A percentile compares a stretch with the other conserved stretches of the same genome.
Conservation (phyloP, 306 rosid genomes). For the Psophocarpus tetragonolobus region DNA sequence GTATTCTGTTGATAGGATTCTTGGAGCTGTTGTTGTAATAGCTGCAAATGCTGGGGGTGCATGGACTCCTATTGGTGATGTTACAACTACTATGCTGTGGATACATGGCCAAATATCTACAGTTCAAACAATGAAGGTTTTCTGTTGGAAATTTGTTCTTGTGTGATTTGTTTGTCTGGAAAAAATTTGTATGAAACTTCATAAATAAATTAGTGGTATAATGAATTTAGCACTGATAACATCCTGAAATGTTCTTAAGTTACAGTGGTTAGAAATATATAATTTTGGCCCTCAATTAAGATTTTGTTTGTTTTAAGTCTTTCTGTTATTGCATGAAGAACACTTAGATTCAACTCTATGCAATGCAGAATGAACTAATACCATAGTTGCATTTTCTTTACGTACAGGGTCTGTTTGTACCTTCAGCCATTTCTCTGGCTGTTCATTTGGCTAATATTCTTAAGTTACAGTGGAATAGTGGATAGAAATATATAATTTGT, state of each 20-base stretch:
- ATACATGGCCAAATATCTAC: slow-evolving; percentile 95
- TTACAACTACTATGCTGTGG: slow-evolving; percentile 98
- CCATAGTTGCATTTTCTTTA: slow-evolving; percentile 27
- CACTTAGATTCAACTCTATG: slow-evolving; percentile 15
- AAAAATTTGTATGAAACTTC: background rate
- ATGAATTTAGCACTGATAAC: slow-evolving; percentile 4
- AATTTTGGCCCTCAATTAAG: slow-evolving; percentile 2
- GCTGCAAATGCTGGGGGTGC: slow-evolving; percentile 99
- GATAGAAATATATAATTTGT: background rate
- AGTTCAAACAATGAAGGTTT: slow-evolving; percentile 75
- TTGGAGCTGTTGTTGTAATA: slow-evolving; percentile 94
- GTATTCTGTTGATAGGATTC: slow-evolving; percentile 67
- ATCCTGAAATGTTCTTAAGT: slow-evolving; percentile 7
- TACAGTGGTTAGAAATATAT: slow-evolving; percentile 4
- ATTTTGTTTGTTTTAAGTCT: slow-evolving; percentile 3
- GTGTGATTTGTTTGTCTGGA: background rate
- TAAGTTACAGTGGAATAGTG: no score
- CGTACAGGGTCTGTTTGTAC: slow-evolving; percentile 67
- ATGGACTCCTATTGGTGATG: slow-evolving; percentile 99
- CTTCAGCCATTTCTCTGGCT: slow-evolving; percentile 74
- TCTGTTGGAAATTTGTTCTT: slow-evolving; percentile 19
- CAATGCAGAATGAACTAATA: background rate
- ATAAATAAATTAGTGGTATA: background rate
- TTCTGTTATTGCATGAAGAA: slow-evolving; percentile 16
- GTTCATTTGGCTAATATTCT: slow-evolving; percentile 90